Conservation (phyloP, 1,284 basidiomycete species). For the Veloboletus limbatus region DNA sequence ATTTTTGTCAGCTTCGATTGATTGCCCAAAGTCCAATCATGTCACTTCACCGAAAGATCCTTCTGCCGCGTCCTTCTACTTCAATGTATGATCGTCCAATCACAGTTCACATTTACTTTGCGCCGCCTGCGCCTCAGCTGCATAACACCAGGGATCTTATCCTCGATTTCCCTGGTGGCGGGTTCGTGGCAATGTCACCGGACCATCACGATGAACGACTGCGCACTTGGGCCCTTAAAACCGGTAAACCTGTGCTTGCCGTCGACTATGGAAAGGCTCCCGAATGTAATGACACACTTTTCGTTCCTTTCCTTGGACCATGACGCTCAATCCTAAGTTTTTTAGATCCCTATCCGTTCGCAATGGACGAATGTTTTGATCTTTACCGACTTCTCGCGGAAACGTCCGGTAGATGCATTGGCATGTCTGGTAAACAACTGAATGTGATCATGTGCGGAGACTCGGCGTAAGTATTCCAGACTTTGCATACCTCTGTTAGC, state of each 20-base stretch:
- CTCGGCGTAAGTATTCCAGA: constrained; percentile 72
- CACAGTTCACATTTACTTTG: constrained; percentile 83
- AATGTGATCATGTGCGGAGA: constrained; percentile 83
- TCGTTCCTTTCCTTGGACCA: not conserved
- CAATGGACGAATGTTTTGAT: constrained; percentile 93
- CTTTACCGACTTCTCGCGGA: constrained; percentile 81
- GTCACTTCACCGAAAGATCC: constrained; percentile 69
- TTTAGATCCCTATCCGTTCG: constrained; percentile 91
- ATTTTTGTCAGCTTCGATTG: constrained; percentile 57
- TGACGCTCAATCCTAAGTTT: constrained; percentile 2
- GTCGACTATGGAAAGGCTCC: constrained; percentile 97
- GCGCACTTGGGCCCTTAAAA: constrained; percentile 78
- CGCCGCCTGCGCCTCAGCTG: constrained; percentile 67
- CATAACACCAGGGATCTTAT: constrained; percentile 74
- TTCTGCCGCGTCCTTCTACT: constrained; percentile 76
- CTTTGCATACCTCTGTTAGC: constrained; percentile 1
- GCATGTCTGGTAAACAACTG: constrained; percentile 78
- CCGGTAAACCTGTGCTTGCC: constrained; percentile 78
- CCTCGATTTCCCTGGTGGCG: constrained; percentile 92
- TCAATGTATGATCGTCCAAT: constrained; percentile 82
- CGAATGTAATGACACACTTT: constrained; percentile 62
- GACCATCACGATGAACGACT: constrained; percentile 96
- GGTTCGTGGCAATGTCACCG: constrained; percentile 94
- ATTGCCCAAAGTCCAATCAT: constrained; percentile 60
- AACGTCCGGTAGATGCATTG: constrained; percentile 77